phyloP scores from a whole-genome alignment of 2,329 filamentous ascomycete species.

The Drechslerella coelobrocha region DNA sequence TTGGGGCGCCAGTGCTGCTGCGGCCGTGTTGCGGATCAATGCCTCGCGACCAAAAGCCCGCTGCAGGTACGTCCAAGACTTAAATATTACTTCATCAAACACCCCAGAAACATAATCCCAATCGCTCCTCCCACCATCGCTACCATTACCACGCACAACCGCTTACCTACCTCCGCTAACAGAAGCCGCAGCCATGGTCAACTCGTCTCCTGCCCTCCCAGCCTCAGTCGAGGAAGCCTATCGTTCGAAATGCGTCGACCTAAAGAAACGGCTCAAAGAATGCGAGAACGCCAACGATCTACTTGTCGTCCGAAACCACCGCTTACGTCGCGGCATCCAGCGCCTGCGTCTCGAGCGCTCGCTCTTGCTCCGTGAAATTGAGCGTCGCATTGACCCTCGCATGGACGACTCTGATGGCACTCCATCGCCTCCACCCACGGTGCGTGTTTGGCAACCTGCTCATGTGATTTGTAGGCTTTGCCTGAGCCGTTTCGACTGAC shows the following conservation, averaged over 20 bases:
- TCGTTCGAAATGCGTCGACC: constrained; percentile 91
- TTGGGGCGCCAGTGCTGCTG: constrained; percentile 20
- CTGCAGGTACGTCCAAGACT: constrained; percentile 21
- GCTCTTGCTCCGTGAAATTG: constrained; percentile 74
- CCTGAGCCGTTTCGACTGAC: constrained; percentile 11
- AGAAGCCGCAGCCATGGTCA: constrained; percentile 35
- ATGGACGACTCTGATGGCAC: constrained; percentile 80
- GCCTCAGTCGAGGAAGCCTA: constrained; percentile 96
- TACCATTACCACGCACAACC: background rate
- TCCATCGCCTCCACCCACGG: constrained; percentile 78
- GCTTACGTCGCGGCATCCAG: constrained; percentile 83
- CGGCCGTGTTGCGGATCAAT: constrained; percentile 50
- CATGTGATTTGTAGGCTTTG: constrained; percentile 3
- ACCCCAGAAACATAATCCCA: background rate
- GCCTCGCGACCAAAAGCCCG: constrained; percentile 47
- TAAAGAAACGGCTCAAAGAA: constrained; percentile 88
- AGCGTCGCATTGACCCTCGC: constrained; percentile 75
- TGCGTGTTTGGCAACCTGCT: constrained; percentile 60
- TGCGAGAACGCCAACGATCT: constrained; percentile 91
- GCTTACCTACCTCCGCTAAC: constrained; percentile 9
- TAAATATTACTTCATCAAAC: constrained; percentile 9
- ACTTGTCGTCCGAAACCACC: constrained; percentile 76
- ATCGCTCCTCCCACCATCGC: background rate
- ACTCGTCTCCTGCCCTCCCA: constrained; percentile 66
- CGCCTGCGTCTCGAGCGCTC: constrained; percentile 89